Evolutionary conservation across 495 filamentous ascomycete species (phyloP).

Genomic region (Patellaria atrata): DNA sequence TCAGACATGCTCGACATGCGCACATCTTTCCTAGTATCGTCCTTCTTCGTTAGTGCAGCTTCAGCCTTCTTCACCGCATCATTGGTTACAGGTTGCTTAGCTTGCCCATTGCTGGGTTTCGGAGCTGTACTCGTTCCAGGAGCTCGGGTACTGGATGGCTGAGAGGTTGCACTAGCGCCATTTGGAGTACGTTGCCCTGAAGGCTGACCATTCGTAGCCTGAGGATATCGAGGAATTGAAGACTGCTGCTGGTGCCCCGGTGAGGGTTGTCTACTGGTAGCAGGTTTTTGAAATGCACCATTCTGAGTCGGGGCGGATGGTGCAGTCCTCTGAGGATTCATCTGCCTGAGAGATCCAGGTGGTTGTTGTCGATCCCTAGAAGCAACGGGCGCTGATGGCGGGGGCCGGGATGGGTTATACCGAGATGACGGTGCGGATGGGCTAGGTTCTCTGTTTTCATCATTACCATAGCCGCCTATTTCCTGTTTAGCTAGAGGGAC

Average conservation of each 20-base stretch:
- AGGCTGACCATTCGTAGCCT: conserved; percentile 7
- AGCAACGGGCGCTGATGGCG: conserved; percentile 44
- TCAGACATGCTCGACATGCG: conserved; percentile 98
- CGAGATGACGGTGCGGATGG: conserved; percentile 31
- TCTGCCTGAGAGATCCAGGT: conserved; percentile 31
- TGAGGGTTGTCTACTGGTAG: too few relatives aligned
- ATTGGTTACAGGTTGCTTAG: conserved; percentile 51
- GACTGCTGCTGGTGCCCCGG: too few relatives aligned
- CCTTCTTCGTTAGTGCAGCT: conserved; percentile 62
- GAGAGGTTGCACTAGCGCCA: conserved; percentile 7
- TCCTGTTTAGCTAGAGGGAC: conserved; percentile 77
- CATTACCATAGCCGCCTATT: conserved; percentile 39
- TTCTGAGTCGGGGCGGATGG: conserved; percentile 39
- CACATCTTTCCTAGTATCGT: conserved; percentile 60
- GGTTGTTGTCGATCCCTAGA: conserved; percentile 31
- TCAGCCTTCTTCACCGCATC: conserved; percentile 70
- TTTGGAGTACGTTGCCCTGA: conserved; percentile 14
- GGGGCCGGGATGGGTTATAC: conserved; percentile 69
- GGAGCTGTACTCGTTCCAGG: conserved; percentile 35
- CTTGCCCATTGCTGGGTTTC: conserved; percentile 82
- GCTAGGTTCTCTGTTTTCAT: conserved; percentile 28
- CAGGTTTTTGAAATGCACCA: conserved; percentile 14
- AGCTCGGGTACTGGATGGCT: conserved; percentile 18
- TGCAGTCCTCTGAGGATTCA: conserved; percentile 42
- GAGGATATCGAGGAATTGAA: conserved; percentile 15